Percentiles rank a stretch among this genome's conserved stretches.
phyloP scores from a whole-genome alignment of 306 rosid genomes.

The Cyamopsis tetragonoloba region DNA sequence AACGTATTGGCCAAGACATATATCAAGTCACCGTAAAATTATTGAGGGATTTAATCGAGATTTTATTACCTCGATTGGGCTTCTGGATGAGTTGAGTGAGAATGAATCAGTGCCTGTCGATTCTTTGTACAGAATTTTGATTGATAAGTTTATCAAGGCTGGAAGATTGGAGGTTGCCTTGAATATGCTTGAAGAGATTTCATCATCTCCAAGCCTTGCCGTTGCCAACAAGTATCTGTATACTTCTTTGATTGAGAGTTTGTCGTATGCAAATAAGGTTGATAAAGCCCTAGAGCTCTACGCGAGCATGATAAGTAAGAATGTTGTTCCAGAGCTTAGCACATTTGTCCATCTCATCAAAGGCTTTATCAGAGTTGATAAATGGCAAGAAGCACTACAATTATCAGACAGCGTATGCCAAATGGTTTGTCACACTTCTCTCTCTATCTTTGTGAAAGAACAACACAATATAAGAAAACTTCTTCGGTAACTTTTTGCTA shows the following conservation, averaged over 20 bases:
- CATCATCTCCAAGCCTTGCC: slow-evolving; percentile 46
- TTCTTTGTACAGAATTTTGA: slow-evolving; percentile 55
- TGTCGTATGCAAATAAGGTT: slow-evolving; percentile 56
- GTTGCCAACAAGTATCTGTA: slow-evolving; percentile 47
- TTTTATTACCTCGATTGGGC: slow-evolving; percentile 62
- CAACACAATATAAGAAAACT: background rate
- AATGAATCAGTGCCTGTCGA: slow-evolving; percentile 51
- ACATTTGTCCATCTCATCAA: slow-evolving; percentile 64
- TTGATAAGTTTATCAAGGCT: slow-evolving; percentile 72
- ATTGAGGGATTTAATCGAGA: slow-evolving; percentile 72
- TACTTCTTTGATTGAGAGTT: slow-evolving; percentile 59
- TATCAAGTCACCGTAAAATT: slow-evolving; percentile 59
- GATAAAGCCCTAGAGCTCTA: slow-evolving; percentile 65
- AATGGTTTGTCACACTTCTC: slow-evolving; percentile 60
- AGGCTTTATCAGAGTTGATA: slow-evolving; percentile 58
- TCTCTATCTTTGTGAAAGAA: slow-evolving; percentile 13
- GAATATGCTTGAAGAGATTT: slow-evolving; percentile 66
- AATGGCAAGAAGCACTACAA: slow-evolving; percentile 81
- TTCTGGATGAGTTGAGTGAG: slow-evolving; percentile 60
- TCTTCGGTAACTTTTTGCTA: slow-evolving; percentile 1
- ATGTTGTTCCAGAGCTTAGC: slow-evolving; percentile 62
- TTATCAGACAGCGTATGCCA: slow-evolving; percentile 67
- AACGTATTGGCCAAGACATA: slow-evolving; percentile 75
- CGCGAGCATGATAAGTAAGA: slow-evolving; percentile 53
- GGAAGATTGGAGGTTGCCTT: slow-evolving; percentile 68